Percentiles rank a stretch among this genome's conserved stretches.
phyloP scores from a whole-genome alignment of 805 yeast genomes.

The Candida succiphila region DNA sequence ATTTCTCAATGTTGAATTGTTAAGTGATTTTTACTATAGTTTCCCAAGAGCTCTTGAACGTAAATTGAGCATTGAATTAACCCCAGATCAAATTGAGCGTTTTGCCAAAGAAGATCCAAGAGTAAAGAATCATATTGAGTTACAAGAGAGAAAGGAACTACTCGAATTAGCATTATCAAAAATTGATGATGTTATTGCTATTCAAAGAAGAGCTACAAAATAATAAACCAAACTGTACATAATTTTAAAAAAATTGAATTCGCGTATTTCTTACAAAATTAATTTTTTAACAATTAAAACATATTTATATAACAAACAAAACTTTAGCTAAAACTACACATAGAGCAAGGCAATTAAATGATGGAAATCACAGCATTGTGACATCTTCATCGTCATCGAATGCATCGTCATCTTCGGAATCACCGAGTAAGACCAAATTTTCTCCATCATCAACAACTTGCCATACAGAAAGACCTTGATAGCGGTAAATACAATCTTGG shows the following conservation, averaged over 20 bases:
- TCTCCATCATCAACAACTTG: constrained; percentile 64
- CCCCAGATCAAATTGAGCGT: constrained; percentile 68
- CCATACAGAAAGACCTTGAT: constrained; percentile 66
- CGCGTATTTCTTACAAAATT: too few species aligned
- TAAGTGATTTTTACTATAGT: constrained; percentile 91
- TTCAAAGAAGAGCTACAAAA: constrained; percentile 36
- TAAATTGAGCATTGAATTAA: constrained; percentile 52
- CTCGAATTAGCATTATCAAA: constrained; percentile 75
- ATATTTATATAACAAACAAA: too few species aligned
- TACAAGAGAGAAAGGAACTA: constrained; percentile 87
- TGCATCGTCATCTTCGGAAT: constrained; percentile 25
- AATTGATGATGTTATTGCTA: constrained; percentile 74
- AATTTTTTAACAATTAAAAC: too few species aligned
- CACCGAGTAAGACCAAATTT: constrained; percentile 44
- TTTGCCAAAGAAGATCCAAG: constrained; percentile 95
- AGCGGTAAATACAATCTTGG: constrained; percentile 65
- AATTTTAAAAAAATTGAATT: too few species aligned
- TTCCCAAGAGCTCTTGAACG: constrained; percentile 90
- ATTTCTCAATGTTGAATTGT: constrained; percentile 84
- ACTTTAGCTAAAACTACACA: too few species aligned
- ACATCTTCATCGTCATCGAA: constrained; percentile 6
- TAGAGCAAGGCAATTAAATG: too few species aligned
- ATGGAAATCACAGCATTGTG: background rate
- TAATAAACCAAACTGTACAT: too few species aligned
- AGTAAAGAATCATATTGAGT: constrained; percentile 79